Conservation (phyloP, 2,329 filamentous ascomycete genomes). For the Xylaria sp. region DNA sequence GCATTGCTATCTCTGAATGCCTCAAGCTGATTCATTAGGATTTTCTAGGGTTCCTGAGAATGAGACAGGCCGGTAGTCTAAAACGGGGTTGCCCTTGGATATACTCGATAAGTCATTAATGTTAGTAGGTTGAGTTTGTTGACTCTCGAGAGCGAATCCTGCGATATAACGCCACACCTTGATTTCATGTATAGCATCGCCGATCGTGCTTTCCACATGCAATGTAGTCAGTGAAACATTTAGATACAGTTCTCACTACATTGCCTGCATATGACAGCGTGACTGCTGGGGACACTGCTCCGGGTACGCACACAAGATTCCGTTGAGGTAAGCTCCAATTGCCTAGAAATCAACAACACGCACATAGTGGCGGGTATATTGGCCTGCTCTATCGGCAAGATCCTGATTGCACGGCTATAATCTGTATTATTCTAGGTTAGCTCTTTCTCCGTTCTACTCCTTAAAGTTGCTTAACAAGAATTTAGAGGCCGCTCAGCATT, state of each 20-base stretch:
- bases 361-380: neutral
- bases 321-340: neutral
- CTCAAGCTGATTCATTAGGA: neutral
- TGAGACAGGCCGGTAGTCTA: neutral
- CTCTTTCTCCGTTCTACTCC: neutral
- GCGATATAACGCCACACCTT: constrained; percentile 11
- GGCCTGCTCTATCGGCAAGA: too few species aligned
- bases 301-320: neutral
- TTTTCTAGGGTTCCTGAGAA: neutral
- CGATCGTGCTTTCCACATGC: neutral
- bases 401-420: neutral
- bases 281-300: neutral
- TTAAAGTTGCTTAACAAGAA: neutral
- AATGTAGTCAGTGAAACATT: neutral
- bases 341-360: neutral
- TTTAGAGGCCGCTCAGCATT: neutral
- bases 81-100: neutral
- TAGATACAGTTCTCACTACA: neutral
- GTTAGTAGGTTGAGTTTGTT: constrained; percentile 2
- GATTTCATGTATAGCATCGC: neutral
- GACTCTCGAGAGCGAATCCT: constrained; percentile 14
- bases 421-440: neutral
- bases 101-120: neutral
- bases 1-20: neutral
- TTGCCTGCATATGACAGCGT: neutral